Percentiles rank a stretch among this genome's conserved stretches.
phyloP scores from a whole-genome alignment of 768 basidiomycete species.

The Lentinula edodes region DNA sequence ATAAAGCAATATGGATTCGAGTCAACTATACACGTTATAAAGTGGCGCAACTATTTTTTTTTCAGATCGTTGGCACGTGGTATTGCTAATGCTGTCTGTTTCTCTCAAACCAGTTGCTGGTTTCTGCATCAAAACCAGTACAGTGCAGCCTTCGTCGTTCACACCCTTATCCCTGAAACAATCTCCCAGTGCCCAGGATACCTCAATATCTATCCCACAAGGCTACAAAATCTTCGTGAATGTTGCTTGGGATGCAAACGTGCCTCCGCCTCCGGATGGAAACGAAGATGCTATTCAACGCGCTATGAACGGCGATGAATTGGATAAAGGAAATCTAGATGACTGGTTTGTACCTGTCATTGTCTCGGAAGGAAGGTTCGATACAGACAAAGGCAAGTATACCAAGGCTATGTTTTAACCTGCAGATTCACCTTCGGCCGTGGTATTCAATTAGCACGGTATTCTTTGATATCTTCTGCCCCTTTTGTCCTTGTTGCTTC shows the following conservation, averaged over 20 bases:
- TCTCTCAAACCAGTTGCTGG: conserved; percentile 56
- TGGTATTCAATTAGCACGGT: neutral
- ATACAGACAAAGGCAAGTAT: conserved; percentile 62
- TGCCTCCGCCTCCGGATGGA: conserved; percentile 64
- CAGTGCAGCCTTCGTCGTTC: conserved; percentile 34
- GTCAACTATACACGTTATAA: neutral
- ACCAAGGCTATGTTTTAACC: conserved; percentile 7
- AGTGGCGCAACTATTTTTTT: neutral
- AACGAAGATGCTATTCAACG: conserved; percentile 52
- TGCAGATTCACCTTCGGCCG: conserved; percentile 1
- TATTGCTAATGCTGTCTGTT: conserved; percentile 16
- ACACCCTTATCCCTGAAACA: conserved; percentile 16
- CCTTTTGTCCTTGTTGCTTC: neutral
- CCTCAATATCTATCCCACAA: conserved; percentile 31
- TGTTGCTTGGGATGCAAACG: conserved; percentile 61
- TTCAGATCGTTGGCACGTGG: neutral
- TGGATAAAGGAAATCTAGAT: conserved; percentile 30
- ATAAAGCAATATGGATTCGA: neutral
- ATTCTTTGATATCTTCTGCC: neutral
- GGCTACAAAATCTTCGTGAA: conserved; percentile 71
- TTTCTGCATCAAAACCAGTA: conserved; percentile 64
- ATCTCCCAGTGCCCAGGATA: conserved; percentile 21
- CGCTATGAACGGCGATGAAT: conserved; percentile 48
- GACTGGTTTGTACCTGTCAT: conserved; percentile 68
- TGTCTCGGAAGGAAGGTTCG: conserved; percentile 57